phyloP scores from a whole-genome alignment of 371 early-diverging fungal genomes.

The Saksenaea vasiformis region DNA sequence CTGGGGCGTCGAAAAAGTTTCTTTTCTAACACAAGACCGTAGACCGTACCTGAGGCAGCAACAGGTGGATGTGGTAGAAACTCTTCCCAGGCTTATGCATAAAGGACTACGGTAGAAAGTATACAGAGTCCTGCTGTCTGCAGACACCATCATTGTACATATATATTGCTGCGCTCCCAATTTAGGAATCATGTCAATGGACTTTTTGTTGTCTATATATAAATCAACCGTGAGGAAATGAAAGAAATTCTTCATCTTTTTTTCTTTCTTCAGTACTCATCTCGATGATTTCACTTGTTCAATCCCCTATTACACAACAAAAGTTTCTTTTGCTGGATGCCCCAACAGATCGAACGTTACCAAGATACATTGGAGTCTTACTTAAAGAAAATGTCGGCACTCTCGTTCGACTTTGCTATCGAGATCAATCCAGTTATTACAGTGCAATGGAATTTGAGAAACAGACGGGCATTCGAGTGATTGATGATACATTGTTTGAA shows the following conservation, averaged over 20 bases:
- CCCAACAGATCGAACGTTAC: slow-evolving; percentile 51
- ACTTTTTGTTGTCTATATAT: background rate
- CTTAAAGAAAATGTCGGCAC: slow-evolving; percentile 50
- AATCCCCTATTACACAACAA: slow-evolving; percentile 27
- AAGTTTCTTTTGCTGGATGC: slow-evolving; percentile 69
- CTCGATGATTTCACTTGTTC: slow-evolving; percentile 26
- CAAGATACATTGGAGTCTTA: slow-evolving; percentile 47
- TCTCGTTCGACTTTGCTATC: slow-evolving; percentile 61
- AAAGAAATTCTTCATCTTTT: slow-evolving; percentile 2
- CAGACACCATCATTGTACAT: background rate
- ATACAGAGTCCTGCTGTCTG: background rate
- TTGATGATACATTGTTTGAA: slow-evolving; percentile 60
- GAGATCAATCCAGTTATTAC: slow-evolving; percentile 47
- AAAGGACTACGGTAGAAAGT: slow-evolving; percentile 16
- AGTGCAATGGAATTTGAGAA: slow-evolving; percentile 43
- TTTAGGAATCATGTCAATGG: background rate
- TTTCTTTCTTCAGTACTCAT: slow-evolving; percentile 7
- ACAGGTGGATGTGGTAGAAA: background rate
- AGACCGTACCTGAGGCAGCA: background rate
- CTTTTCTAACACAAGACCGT: background rate
- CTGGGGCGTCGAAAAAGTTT: background rate
- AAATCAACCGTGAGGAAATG: background rate
- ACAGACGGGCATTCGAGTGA: slow-evolving; percentile 53
- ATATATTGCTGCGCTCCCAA: background rate
- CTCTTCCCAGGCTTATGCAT: background rate